Evolutionary conservation across 805 yeast species (phyloP).

Genomic region (Sugiyamaella mastotermitis): DNA sequence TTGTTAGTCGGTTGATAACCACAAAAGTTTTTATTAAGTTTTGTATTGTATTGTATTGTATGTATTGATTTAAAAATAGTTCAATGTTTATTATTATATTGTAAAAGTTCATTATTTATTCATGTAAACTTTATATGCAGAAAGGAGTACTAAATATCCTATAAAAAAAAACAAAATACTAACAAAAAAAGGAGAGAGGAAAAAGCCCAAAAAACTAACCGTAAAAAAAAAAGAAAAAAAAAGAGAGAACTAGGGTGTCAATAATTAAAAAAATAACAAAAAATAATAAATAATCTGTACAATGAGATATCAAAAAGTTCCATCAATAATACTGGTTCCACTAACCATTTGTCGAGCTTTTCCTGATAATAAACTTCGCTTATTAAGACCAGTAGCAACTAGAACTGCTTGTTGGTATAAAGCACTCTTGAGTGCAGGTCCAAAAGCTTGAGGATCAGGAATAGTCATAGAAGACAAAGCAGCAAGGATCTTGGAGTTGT

Average conservation of each 20-base stretch:
- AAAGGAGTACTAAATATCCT: not conserved
- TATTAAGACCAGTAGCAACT: constrained; percentile 24
- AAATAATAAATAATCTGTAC: constrained; percentile 7
- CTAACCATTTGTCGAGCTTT: constrained; percentile 28
- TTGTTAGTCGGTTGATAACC: constrained; percentile 13
- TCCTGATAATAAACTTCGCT: constrained; percentile 27
- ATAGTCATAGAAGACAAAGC: constrained; percentile 24
- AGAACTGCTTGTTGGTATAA: constrained; percentile 21
- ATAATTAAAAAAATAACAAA: constrained; percentile 1
- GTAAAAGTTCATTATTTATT: too few relatives aligned
- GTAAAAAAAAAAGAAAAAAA: constrained; percentile 3
- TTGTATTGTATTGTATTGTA: too few relatives aligned
- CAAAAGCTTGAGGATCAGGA: constrained; percentile 6
- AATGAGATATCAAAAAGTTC: constrained; percentile 1
- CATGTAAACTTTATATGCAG: not conserved
- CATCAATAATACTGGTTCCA: constrained; percentile 3
- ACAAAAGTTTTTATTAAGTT: too few relatives aligned
- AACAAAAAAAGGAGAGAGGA: not conserved
- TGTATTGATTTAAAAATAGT: too few relatives aligned
- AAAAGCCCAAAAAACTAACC: not conserved
- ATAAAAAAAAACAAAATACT: too few relatives aligned
- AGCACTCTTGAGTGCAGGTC: constrained; percentile 9
- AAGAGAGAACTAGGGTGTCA: not conserved
- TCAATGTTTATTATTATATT: too few relatives aligned
- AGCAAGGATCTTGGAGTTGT: constrained; percentile 18